Evolutionary conservation across 1,284 basidiomycete species (phyloP).

Genomic region (Phylloboletellus chloephorus): DNA sequence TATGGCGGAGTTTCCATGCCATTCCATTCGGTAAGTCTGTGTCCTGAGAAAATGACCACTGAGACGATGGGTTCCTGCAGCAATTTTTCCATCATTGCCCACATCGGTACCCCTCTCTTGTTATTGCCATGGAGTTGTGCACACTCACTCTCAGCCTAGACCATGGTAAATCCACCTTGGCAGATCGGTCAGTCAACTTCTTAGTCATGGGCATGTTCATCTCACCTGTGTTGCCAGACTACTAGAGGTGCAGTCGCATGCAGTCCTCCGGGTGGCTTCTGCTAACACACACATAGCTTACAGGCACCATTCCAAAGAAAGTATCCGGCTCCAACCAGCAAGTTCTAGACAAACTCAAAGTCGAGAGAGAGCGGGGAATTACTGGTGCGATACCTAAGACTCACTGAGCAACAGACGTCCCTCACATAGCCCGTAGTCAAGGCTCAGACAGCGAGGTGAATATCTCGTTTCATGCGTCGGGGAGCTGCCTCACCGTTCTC

Average conservation of each 20-base stretch:
- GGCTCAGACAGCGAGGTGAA: constrained; percentile 83
- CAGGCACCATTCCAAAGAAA: constrained; percentile 75
- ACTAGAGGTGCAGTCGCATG: constrained; percentile 50
- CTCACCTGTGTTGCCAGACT: constrained; percentile 38
- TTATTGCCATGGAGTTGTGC: background rate
- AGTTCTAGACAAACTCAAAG: constrained; percentile 94
- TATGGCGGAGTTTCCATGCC: constrained; percentile 70
- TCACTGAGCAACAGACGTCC: background rate
- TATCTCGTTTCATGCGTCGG: background rate
- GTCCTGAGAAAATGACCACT: background rate
- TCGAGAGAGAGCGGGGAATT: constrained; percentile 92
- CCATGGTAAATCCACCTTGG: constrained; percentile 91
- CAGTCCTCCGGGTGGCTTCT: background rate
- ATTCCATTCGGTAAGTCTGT: constrained; percentile 61
- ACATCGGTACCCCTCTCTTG: constrained; percentile 58
- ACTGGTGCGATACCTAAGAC: constrained; percentile 52
- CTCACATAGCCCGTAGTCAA: constrained; percentile 50
- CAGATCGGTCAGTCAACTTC: constrained; percentile 59
- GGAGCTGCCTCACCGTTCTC: constrained; percentile 9
- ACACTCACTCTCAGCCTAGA: constrained; percentile 39
- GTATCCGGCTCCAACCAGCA: constrained; percentile 71
- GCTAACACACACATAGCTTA: constrained; percentile 52
- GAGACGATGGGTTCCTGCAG: constrained; percentile 35
- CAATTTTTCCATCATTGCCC: constrained; percentile 93
- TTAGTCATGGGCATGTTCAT: background rate